A percentile compares a stretch with the other conserved stretches of the same genome.
phyloP scores from a whole-genome alignment of 495 filamentous ascomycete species.

The Cryomyces minteri region DNA sequence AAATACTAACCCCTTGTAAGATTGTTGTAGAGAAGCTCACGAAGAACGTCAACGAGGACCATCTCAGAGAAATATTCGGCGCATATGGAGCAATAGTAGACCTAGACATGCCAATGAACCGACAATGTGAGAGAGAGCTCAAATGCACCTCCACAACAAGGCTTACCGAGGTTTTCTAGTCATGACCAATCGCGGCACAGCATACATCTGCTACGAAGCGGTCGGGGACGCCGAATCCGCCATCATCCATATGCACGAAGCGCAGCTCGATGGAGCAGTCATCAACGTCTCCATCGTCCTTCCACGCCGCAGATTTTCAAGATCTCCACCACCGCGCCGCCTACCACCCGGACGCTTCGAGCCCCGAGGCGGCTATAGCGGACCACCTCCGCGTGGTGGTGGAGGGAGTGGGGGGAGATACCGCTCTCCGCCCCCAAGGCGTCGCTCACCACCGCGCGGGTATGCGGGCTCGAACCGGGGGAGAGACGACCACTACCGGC shows the following conservation, averaged over 20 bases:
- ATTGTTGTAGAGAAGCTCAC: conserved; percentile 93
- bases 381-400: conserved; percentile 15
- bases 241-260: conserved; percentile 96
- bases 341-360: conserved; percentile 4
- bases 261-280: conserved; percentile 72
- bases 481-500: conserved; percentile 14
- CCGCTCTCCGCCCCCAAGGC: conserved; percentile 7
- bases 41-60: conserved; percentile 79
- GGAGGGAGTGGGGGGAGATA: conserved; percentile 8
- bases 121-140: conserved; percentile 39
- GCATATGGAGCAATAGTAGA: conserved; percentile 71
- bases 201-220: conserved; percentile 73
- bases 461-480: conserved; percentile 23
- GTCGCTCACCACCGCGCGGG: conserved; percentile 20
- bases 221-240: conserved; percentile 70
- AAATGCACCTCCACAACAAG: neutral
- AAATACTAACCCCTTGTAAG: conserved; percentile 13
- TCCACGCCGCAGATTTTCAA: conserved; percentile 42
- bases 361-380: conserved; percentile 8
- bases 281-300: conserved; percentile 90
- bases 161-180: conserved; percentile 27
- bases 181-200: conserved; percentile 80
- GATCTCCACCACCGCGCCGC: conserved; percentile 17
- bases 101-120: conserved; percentile 77
- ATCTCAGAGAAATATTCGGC: conserved; percentile 84